Conservation (phyloP, 2,329 filamentous ascomycete species). For the Fusarium graminum region DNA sequence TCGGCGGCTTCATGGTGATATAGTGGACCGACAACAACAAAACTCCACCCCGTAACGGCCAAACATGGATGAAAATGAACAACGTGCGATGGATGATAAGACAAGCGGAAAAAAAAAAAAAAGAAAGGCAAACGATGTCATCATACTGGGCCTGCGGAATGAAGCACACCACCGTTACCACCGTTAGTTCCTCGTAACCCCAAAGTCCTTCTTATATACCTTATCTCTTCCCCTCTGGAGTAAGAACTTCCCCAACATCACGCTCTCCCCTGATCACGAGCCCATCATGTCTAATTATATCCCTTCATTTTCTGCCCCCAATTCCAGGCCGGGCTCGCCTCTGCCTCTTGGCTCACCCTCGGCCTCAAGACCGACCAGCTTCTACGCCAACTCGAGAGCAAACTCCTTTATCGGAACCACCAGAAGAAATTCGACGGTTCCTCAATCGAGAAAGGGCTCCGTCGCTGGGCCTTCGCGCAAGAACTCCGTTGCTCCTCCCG, state of each 20-base stretch:
- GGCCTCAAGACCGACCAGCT: constrained; percentile 40
- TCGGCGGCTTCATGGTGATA: constrained; percentile 45
- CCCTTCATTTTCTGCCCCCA: constrained; percentile 42
- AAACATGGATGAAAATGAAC: constrained; percentile 21
- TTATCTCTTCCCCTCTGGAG: constrained; percentile 19
- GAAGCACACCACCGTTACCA: constrained; percentile 3
- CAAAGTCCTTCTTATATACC: constrained; percentile 21
- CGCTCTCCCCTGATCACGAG: constrained; percentile 13
- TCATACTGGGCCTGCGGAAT: constrained; percentile 24
- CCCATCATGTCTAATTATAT: constrained; percentile 41
- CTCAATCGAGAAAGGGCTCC: background rate
- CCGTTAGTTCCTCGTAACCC: background rate
- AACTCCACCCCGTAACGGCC: constrained; percentile 30
- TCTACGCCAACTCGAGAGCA: constrained; percentile 40
- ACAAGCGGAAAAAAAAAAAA: constrained; percentile 12
- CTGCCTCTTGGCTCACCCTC: constrained; percentile 37
- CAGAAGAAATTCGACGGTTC: constrained; percentile 20
- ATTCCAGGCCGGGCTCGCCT: constrained; percentile 40
- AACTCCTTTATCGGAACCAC: constrained; percentile 36
- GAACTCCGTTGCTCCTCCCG: constrained; percentile 11
- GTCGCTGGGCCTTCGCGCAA: constrained; percentile 23
- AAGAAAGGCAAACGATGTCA: constrained; percentile 31
- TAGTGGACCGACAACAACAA: constrained; percentile 36
- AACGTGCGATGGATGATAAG: constrained; percentile 30
- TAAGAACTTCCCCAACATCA: constrained; percentile 14